These are phyloP conservation scores for Atkinsonella texensis DNA, from an alignment of 2,329 filamentous ascomycete species.

Conservation along the genomic window DNA sequence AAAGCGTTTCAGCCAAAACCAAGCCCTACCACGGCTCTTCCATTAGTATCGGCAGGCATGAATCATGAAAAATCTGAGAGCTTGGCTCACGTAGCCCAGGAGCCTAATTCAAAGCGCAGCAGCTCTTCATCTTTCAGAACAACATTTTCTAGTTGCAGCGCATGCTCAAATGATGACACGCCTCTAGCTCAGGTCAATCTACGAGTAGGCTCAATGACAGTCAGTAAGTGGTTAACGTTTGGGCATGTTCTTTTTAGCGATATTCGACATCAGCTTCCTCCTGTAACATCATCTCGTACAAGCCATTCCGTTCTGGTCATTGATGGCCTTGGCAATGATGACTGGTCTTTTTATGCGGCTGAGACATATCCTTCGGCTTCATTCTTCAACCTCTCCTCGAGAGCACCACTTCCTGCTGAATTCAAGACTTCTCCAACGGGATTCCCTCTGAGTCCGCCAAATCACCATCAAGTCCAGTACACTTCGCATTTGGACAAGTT, in stretches of 20 bases:
- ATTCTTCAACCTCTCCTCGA: slow-evolving; percentile 63
- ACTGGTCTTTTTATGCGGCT: slow-evolving; percentile 73
- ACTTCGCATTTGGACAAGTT: slow-evolving; percentile 51
- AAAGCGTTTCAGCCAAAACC: slow-evolving; percentile 32
- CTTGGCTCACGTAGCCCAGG: not conserved
- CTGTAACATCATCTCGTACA: slow-evolving; percentile 23
- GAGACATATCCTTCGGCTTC: slow-evolving; percentile 64
- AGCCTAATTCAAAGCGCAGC: slow-evolving; percentile 15
- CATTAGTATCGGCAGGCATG: not conserved
- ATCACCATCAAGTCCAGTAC: slow-evolving; percentile 67
- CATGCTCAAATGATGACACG: slow-evolving; percentile 44
- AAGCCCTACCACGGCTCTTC: slow-evolving; percentile 24
- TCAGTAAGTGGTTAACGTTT: slow-evolving; percentile 80
- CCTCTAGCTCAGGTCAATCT: slow-evolving; percentile 62
- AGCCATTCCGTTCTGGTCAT: slow-evolving; percentile 60
- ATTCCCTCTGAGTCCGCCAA: slow-evolving; percentile 47
- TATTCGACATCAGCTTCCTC: slow-evolving; percentile 56
- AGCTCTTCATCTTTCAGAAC: slow-evolving; percentile 20
- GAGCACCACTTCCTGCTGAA: slow-evolving; percentile 37
- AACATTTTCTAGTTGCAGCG: slow-evolving; percentile 32
- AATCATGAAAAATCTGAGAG: not conserved
- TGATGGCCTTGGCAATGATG: slow-evolving; percentile 75
- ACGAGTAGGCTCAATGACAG: slow-evolving; percentile 68
- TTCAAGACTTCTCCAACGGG: slow-evolving; percentile 28
- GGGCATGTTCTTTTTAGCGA: slow-evolving; percentile 76